Percentiles rank a stretch among this genome's conserved stretches.
These are phyloP conservation scores for Marchantia paleacea DNA, from an alignment of 225 moss, liverwort and hornwort species.

Conservation along the genomic window DNA sequence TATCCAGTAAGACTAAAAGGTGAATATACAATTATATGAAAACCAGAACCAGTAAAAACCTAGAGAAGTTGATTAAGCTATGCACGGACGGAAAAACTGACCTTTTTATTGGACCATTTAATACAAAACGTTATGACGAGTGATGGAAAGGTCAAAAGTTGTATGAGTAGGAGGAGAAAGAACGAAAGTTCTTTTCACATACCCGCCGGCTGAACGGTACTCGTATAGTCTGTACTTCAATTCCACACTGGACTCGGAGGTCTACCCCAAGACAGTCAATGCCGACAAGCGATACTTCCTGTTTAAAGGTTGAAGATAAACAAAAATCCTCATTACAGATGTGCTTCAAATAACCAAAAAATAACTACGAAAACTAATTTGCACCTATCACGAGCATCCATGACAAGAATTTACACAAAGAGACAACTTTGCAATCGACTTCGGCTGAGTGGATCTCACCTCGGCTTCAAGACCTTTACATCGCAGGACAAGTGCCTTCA, in stretches of 20 bases:
- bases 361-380: too few relatives aligned
- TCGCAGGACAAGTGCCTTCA: slow-evolving; percentile 45
- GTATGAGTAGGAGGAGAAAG: background rate
- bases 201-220: slow-evolving; percentile 45
- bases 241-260: slow-evolving; percentile 39
- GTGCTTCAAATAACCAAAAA: background rate
- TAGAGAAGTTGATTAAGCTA: too few relatives aligned
- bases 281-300: slow-evolving; percentile 44
- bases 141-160: background rate
- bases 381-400: too few relatives aligned
- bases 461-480: slow-evolving; percentile 40
- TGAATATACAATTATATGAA: too few relatives aligned
- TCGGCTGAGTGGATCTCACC: slow-evolving; percentile 19
- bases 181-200: background rate
- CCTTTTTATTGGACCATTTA: background rate
- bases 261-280: slow-evolving; percentile 48
- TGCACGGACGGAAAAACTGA: too few relatives aligned
- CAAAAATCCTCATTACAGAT: background rate
- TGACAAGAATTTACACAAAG: too few relatives aligned
- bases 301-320: background rate
- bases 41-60: too few relatives aligned
- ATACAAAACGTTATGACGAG: background rate
- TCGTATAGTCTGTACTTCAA: slow-evolving; percentile 44
- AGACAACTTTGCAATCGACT: background rate
- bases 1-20: too few relatives aligned